Evolutionary conservation across 2,329 filamentous ascomycete genomes (phyloP).

Genomic region (Thelonectria blattea): DNA sequence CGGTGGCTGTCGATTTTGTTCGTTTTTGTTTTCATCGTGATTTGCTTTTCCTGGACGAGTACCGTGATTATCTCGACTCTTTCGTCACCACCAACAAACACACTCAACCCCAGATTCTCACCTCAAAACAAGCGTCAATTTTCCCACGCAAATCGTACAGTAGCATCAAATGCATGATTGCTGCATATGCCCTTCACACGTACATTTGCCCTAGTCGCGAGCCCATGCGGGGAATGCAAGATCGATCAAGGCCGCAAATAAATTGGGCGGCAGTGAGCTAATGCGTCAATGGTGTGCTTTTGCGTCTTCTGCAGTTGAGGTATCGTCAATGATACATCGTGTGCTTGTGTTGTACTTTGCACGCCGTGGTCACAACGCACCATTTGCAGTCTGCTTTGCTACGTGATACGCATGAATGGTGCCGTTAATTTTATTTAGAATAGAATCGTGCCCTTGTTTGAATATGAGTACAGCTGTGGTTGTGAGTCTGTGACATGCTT

Average conservation of each 20-base stretch:
- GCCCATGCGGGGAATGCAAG: background rate
- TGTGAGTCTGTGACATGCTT: too few species aligned
- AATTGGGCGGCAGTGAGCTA: background rate
- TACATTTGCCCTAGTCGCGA: background rate
- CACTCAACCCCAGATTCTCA: background rate
- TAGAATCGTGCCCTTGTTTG: too few species aligned
- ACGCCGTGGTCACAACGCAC: too few species aligned
- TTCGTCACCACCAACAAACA: too few species aligned
- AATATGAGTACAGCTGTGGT: too few species aligned
- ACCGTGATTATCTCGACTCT: background rate
- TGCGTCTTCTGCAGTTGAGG: too few species aligned
- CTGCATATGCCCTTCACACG: background rate
- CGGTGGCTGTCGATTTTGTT: background rate
- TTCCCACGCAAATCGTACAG: background rate
- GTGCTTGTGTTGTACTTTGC: too few species aligned
- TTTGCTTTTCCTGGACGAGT: background rate
- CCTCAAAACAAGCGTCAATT: background rate
- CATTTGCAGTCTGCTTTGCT: too few species aligned
- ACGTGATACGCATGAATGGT: too few species aligned
- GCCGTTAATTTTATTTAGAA: too few species aligned
- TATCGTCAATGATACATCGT: too few species aligned
- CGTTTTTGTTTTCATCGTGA: background rate
- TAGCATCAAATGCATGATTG: background rate
- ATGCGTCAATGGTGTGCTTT: background rate
- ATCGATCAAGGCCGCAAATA: background rate